Conservation (phyloP, 495 filamentous ascomycete species). For the Polyplosphaeria fusca region DNA sequence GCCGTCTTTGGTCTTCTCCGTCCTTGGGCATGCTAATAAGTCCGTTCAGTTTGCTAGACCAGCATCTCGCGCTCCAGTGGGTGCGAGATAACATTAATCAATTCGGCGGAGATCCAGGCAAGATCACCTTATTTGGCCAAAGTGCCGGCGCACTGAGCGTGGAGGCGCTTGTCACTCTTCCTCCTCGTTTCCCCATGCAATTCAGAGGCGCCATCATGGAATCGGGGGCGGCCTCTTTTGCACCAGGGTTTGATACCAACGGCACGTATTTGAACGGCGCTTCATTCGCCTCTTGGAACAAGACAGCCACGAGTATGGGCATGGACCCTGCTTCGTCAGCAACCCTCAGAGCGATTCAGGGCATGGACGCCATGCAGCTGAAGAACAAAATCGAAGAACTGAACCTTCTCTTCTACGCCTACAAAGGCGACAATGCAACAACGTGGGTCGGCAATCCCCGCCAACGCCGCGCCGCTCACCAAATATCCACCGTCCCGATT, state of each 20-base stretch:
- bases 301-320: background rate
- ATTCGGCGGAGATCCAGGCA: slow-evolving; percentile 39
- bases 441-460: background rate
- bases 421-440: background rate
- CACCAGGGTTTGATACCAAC: too few species aligned
- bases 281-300: background rate
- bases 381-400: background rate
- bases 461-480: background rate
- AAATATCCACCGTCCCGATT: background rate
- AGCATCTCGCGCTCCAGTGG: slow-evolving; percentile 27
- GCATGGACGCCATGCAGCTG: background rate
- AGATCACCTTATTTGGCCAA: slow-evolving; percentile 38
- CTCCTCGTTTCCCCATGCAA: slow-evolving; percentile 55
- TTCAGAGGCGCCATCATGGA: slow-evolving; percentile 71
- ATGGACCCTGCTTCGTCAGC: background rate
- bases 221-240: slow-evolving; percentile 53
- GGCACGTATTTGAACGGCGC: background rate
- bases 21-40: slow-evolving; percentile 42
- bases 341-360: background rate
- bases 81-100: slow-evolving; percentile 38
- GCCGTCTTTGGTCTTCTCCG: slow-evolving; percentile 49
- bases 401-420: background rate
- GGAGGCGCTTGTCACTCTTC: slow-evolving; percentile 49
- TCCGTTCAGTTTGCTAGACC: slow-evolving; percentile 30
- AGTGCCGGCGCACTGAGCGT: slow-evolving; percentile 42